Evolutionary conservation across 805 yeast genomes (phyloP).

Genomic region (Starmerella davenportii): DNA sequence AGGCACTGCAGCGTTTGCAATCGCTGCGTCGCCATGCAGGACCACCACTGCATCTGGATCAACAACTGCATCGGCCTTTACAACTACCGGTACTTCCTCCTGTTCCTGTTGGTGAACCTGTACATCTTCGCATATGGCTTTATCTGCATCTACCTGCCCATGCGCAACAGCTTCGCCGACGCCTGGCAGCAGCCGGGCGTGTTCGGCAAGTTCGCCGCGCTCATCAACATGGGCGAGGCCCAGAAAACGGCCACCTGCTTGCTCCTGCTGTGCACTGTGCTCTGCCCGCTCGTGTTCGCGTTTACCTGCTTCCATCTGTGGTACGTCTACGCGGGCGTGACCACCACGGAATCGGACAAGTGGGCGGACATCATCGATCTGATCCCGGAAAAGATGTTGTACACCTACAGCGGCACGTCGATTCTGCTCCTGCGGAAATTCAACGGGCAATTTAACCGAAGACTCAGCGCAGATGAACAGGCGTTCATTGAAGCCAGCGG

Average conservation of each 20-base stretch:
- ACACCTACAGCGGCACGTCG: slow-evolving; percentile 15
- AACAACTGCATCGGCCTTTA: slow-evolving; percentile 43
- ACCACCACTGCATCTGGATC: slow-evolving; percentile 49
- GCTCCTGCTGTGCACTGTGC: slow-evolving; percentile 28
- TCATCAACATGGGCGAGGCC: slow-evolving; percentile 5
- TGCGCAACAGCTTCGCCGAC: not conserved
- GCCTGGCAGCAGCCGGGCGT: slow-evolving; percentile 1
- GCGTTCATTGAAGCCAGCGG: slow-evolving; percentile 14
- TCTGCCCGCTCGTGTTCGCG: slow-evolving; percentile 29
- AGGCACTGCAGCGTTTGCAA: slow-evolving; percentile 41
- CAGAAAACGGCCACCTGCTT: slow-evolving; percentile 22
- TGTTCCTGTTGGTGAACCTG: slow-evolving; percentile 35
- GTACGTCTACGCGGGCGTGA: slow-evolving; percentile 45
- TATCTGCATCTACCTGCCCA: slow-evolving; percentile 18
- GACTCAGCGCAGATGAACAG: slow-evolving; percentile 18
- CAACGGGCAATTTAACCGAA: slow-evolving; percentile 18
- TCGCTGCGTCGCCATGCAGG: slow-evolving; percentile 31
- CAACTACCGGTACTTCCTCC: slow-evolving; percentile 44
- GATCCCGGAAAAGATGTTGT: slow-evolving; percentile 27
- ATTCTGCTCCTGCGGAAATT: slow-evolving; percentile 18
- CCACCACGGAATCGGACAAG: slow-evolving; percentile 56
- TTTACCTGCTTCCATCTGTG: slow-evolving; percentile 32
- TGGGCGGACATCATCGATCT: slow-evolving; percentile 49
- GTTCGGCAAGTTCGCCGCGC: slow-evolving; percentile 1
- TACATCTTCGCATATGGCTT: slow-evolving; percentile 30